Base-by-base conservation (phyloP, 768 basidiomycete species). In the Lactarius evosmus region DNA sequence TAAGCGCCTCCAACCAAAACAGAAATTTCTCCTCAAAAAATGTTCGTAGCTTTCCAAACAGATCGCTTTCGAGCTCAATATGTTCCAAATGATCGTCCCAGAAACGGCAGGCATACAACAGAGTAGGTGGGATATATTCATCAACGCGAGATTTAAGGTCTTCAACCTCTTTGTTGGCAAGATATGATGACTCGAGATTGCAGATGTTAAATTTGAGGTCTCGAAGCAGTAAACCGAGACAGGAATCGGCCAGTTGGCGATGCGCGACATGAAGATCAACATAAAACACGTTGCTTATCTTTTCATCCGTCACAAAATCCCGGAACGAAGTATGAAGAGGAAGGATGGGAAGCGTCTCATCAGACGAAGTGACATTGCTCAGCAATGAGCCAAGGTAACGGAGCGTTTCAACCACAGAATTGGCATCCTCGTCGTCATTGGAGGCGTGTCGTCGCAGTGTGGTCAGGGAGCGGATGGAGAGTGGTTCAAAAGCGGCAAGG, bases 31-130 rank as follows among this genome's bases (percentile, higher is more conserved):
- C 29, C 29, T 30, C 19, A 19, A 58, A 44, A 14, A 58, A 41
- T 4, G 14, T 17, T 22, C 11, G 29, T 14, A 44, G 19, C n/a
- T 44, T 41, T 29, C 8, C 11, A n/a, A 44, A 46, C 12, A 58
- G 16, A n/a, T 58, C 22, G 12, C 16, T 12, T 27, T 46, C 30
- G 25, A 58, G 33, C 11, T 22, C 17, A n/a, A 32, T 9, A 7
- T 27, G 40, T 30, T 32, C 6, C 22, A 58, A 29, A 49, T 58
- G 57, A 29, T 34, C 40, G 2, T 29, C 41, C 57, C 57, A 58
- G n/a, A n/a, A 46, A n/a, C 22, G n/a, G 33, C 57, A 58, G 16
- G 57, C 57, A 41, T 58, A 58, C 19, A 16, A 30, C 5, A 58
- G 38, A 30, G 29, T 11, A n/a, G 22, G 25, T 8, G 25, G 57